Percentiles rank a stretch among this genome's conserved stretches.
Conservation (phyloP, 164 flowering plant species). For the Magnolia kwangsiensis region DNA sequence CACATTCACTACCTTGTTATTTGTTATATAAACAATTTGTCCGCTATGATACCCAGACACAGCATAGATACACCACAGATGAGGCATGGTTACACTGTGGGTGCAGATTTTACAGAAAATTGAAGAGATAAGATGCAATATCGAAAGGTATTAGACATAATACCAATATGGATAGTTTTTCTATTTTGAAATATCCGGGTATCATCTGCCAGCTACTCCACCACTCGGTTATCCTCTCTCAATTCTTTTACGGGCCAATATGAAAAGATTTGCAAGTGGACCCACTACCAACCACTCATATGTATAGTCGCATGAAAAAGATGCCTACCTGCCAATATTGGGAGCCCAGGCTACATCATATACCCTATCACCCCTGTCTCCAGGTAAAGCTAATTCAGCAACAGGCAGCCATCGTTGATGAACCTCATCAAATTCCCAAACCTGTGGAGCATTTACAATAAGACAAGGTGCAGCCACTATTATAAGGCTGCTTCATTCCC, state of each 20-base stretch:
- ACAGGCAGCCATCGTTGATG: constrained; percentile 98
- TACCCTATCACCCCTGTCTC: constrained; percentile 69
- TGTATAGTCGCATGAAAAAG: not conserved
- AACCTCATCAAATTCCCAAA: constrained; percentile 93
- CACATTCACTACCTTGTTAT: not conserved
- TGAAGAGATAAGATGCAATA: too few species aligned
- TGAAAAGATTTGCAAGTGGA: not conserved
- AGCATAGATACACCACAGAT: not conserved
- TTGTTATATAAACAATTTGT: not conserved
- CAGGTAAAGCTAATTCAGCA: constrained; percentile 78
- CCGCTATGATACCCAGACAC: not conserved
- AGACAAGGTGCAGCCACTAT: not conserved
- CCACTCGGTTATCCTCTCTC: not conserved
- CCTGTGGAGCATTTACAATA: constrained; percentile 33
- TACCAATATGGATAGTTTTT: not conserved
- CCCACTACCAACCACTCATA: not conserved
- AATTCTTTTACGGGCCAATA: not conserved
- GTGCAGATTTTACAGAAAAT: too few species aligned
- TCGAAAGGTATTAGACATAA: not conserved
- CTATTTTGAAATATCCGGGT: not conserved
- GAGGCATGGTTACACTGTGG: too few species aligned
- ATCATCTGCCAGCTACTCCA: not conserved
- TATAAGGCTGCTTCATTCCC: not conserved
- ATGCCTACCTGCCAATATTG: constrained; percentile 80
- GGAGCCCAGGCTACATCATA: constrained; percentile 92